Percentiles rank a stretch among this genome's conserved stretches.
phyloP scores from a whole-genome alignment of 371 early-diverging fungal species.

The Paraphysoderma sedebokerense region DNA sequence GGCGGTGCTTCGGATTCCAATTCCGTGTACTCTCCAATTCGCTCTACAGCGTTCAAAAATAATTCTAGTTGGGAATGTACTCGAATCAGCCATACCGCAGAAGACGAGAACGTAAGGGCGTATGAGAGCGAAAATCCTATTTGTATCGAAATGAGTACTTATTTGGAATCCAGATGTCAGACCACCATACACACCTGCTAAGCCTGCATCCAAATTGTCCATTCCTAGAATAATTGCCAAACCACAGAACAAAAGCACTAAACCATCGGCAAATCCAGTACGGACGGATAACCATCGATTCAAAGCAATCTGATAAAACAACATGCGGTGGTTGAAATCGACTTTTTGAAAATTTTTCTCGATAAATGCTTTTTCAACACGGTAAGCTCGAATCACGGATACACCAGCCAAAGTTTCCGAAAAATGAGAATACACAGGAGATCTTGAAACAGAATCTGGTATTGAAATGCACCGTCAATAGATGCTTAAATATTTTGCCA shows the following conservation, averaged over 20 bases:
- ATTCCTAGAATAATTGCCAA: slow-evolving; percentile 26
- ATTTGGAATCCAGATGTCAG: no score
- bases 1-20: slow-evolving; percentile 47
- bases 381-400: slow-evolving; percentile 66
- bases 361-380: slow-evolving; percentile 49
- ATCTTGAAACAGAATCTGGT: slow-evolving; percentile 57
- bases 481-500: no score
- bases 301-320: slow-evolving; percentile 53
- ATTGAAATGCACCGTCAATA: no score
- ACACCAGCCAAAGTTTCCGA: slow-evolving; percentile 42
- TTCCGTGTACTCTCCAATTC: slow-evolving; percentile 52
- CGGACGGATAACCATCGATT: slow-evolving; percentile 89
- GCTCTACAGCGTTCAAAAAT: slow-evolving; percentile 70
- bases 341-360: slow-evolving; percentile 45
- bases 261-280: slow-evolving; percentile 47
- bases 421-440: slow-evolving; percentile 55
- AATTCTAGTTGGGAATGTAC: slow-evolving; percentile 65
- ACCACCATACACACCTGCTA: no score
- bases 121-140: slow-evolving; percentile 66
- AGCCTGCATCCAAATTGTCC: slow-evolving; percentile 40
- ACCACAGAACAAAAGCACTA: slow-evolving; percentile 59
- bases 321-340: slow-evolving; percentile 62
- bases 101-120: neutral
- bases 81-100: slow-evolving; percentile 64
- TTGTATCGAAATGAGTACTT: no score